These are phyloP conservation scores for Camptophora hylomeconis DNA, from an alignment of 2,329 filamentous ascomycete species.

Conservation along the genomic window DNA sequence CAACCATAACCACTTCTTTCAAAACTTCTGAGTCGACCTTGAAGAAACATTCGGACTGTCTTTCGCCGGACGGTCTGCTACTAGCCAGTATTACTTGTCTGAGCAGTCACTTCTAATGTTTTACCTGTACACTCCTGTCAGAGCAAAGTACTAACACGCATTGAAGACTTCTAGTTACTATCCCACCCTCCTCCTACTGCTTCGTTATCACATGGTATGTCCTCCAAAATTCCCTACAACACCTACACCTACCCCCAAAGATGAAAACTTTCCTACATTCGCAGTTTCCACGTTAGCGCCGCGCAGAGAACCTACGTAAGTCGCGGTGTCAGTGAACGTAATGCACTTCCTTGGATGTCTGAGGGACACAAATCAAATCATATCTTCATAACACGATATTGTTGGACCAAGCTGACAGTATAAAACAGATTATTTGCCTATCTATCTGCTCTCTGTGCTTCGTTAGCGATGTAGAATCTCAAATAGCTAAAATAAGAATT, in stretches of 20 bases:
- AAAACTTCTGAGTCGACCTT: slow-evolving; percentile 55
- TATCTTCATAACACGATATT: not conserved
- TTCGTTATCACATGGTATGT: slow-evolving; percentile 2
- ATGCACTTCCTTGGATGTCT: slow-evolving; percentile 42
- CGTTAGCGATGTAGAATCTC: no score
- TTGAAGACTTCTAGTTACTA: slow-evolving; percentile 1
- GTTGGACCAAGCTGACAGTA: no score
- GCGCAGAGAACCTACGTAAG: slow-evolving; percentile 35
- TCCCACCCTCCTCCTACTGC: no score
- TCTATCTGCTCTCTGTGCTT: no score
- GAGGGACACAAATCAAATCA: slow-evolving; percentile 19
- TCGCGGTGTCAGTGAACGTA: slow-evolving; percentile 34
- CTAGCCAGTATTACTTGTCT: slow-evolving; percentile 61
- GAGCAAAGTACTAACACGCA: not conserved
- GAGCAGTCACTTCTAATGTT: slow-evolving; percentile 27
- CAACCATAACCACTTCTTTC: slow-evolving; percentile 45
- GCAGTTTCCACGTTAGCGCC: slow-evolving; percentile 48
- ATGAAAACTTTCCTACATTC: slow-evolving; percentile 46
- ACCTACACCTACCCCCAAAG: slow-evolving; percentile 22
- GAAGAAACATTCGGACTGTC: slow-evolving; percentile 49
- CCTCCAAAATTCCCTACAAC: slow-evolving; percentile 1
- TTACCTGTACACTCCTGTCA: not conserved
- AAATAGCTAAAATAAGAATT: no score
- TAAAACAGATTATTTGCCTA: no score
- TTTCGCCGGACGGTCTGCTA: slow-evolving; percentile 53